Evolutionary conservation across 1,284 basidiomycete species (phyloP).

Genomic region (Cystobasidium pallidum): DNA sequence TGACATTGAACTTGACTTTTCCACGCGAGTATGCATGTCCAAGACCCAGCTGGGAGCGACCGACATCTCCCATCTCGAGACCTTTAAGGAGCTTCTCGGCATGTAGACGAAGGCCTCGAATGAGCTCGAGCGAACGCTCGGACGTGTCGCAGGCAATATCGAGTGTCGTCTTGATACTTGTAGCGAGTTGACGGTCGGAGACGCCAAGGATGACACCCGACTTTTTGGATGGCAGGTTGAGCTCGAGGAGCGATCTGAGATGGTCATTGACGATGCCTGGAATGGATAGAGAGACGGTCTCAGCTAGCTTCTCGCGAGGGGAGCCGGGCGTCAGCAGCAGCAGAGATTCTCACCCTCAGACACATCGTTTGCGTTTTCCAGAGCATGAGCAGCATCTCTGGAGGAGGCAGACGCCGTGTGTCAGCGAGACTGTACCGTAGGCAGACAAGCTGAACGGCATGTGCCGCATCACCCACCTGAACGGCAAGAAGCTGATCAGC

Average conservation of each 20-base stretch:
- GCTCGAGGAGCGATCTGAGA: conserved; percentile 81
- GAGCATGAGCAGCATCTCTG: conserved; percentile 76
- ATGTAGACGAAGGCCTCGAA: conserved; percentile 91
- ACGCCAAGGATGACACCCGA: conserved; percentile 79
- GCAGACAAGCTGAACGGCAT: neutral
- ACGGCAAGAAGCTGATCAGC: conserved; percentile 89
- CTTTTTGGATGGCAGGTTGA: conserved; percentile 84
- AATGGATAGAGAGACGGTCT: too few species aligned
- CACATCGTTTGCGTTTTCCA: conserved; percentile 95
- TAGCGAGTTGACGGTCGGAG: conserved; percentile 76
- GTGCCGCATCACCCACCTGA: conserved; percentile 70
- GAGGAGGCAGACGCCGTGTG: conserved; percentile 59
- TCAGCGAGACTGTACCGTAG: neutral
- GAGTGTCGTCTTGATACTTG: conserved; percentile 76
- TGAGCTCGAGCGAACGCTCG: conserved; percentile 83
- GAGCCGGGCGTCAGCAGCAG: neutral
- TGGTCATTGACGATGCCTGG: conserved; percentile 84
- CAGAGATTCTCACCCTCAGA: conserved; percentile 75
- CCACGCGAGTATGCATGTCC: conserved; percentile 97
- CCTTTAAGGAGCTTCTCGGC: conserved; percentile 85
- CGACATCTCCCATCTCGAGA: conserved; percentile 84
- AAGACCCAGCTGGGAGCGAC: conserved; percentile 91
- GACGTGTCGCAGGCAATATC: conserved; percentile 83
- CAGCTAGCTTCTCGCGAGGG: too few species aligned
- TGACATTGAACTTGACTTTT: conserved; percentile 99